Conservation (phyloP, 345 rosid species). For the Microthlaspi erraticum region DNA sequence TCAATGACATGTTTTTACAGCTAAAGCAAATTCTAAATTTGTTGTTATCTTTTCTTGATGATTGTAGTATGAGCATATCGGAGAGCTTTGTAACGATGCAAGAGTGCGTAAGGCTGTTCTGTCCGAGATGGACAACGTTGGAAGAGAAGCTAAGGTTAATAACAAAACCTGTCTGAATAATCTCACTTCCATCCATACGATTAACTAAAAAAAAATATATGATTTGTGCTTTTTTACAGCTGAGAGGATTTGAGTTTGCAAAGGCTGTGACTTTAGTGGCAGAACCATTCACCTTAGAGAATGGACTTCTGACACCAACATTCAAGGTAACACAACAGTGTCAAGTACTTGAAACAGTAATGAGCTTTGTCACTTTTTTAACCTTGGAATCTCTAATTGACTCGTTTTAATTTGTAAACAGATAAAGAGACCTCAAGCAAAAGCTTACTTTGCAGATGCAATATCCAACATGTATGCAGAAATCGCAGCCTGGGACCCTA, state of each 20-base stretch:
- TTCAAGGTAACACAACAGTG: constrained; percentile 60
- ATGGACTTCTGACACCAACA: constrained; percentile 86
- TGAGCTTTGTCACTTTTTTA: constrained; percentile 2
- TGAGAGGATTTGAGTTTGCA: constrained; percentile 78
- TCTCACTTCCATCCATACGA: neutral
- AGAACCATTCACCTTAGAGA: constrained; percentile 79
- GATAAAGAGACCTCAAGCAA: constrained; percentile 91
- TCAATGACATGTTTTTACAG: neutral
- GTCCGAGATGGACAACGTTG: constrained; percentile 70
- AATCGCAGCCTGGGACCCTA: constrained; percentile 49
- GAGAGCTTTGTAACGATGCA: constrained; percentile 67
- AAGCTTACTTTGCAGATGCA: constrained; percentile 65
- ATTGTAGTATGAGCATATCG: constrained; percentile 65
- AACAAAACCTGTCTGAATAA: neutral
- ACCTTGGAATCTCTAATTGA: constrained; percentile 14
- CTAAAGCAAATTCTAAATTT: neutral
- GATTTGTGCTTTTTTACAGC: constrained; percentile 43
- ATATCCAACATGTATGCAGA: constrained; percentile 73
- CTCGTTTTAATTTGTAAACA: constrained; percentile 34
- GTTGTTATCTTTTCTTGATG: constrained; percentile 21
- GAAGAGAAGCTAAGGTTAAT: constrained; percentile 73
- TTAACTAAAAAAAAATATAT: neutral
- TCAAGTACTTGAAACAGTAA: neutral
- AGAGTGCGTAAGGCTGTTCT: constrained; percentile 69
- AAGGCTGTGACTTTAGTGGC: constrained; percentile 83